Conservation (phyloP, 768 basidiomycete genomes). For the Exsudoporus frostii region DNA sequence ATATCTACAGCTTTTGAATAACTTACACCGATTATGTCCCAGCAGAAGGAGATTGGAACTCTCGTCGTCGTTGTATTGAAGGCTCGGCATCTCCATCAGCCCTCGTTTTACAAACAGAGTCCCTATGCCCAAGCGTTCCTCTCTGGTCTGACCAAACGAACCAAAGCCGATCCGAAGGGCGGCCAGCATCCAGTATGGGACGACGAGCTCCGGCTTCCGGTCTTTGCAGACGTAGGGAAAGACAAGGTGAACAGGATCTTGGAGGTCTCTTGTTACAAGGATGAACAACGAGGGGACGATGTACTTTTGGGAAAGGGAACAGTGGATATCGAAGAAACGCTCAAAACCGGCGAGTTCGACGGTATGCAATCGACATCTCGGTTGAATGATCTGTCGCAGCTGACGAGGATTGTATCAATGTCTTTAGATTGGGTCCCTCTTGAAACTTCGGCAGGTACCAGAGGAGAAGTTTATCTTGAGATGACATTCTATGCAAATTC, state of each 20-base stretch:
- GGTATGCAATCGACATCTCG: constrained; percentile 48
- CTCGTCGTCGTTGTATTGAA: constrained; percentile 84
- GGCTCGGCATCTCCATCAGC: constrained; percentile 80
- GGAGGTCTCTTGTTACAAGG: constrained; percentile 75
- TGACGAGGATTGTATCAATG: constrained; percentile 4
- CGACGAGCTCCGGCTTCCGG: constrained; percentile 75
- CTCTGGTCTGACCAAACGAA: constrained; percentile 60
- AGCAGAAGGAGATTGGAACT: constrained; percentile 63
- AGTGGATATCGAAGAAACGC: constrained; percentile 73
- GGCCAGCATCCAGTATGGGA: constrained; percentile 96
- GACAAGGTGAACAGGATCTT: constrained; percentile 47
- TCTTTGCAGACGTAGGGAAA: constrained; percentile 59
- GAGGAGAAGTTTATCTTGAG: constrained; percentile 88
- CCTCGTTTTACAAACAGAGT: constrained; percentile 88
- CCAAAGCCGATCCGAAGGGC: constrained; percentile 74
- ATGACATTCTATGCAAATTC: constrained; percentile 87
- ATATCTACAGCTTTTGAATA: neutral
- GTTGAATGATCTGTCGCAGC: neutral
- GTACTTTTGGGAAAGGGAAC: constrained; percentile 69
- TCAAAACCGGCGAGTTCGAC: constrained; percentile 88
- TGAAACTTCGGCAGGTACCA: constrained; percentile 54
- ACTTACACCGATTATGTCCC: constrained; percentile 19
- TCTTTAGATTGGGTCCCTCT: constrained; percentile 70
- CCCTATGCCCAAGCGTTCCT: constrained; percentile 71
- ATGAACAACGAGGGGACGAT: constrained; percentile 71